Evolutionary conservation across 306 rosid species (phyloP).

Genomic region (Medicago ruthenica): DNA sequence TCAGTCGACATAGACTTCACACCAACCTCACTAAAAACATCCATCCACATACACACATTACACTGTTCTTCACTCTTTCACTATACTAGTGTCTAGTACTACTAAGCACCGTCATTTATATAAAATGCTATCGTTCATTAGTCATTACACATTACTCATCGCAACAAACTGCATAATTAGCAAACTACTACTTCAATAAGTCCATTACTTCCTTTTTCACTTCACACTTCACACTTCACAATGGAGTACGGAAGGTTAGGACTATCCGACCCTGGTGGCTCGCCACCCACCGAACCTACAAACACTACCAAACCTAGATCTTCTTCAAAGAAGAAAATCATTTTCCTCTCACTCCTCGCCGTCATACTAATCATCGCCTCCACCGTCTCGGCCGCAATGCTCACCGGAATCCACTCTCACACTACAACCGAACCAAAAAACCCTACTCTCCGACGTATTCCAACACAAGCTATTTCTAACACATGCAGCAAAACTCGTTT

Average conservation of each 20-base stretch:
- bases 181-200: background rate
- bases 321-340: constrained; percentile 44
- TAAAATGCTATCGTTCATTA: constrained; percentile 32
- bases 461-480: constrained; percentile 75
- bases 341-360: constrained; percentile 55
- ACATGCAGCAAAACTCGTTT: constrained; percentile 70
- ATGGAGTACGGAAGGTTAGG: constrained; percentile 71
- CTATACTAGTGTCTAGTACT: too few species aligned
- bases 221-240: background rate
- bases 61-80: constrained; percentile 1
- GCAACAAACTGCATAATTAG: background rate
- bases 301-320: background rate
- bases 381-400: constrained; percentile 58
- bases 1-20: constrained; percentile 60
- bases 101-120: constrained; percentile 33
- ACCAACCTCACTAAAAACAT: constrained; percentile 41
- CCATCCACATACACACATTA: background rate
- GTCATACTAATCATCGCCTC: constrained; percentile 59
- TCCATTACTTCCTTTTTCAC: background rate
- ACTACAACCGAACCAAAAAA: background rate
- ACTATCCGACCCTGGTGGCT: constrained; percentile 44
- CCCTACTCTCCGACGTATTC: constrained; percentile 46
- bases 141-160: background rate
- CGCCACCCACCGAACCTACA: background rate
- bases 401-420: constrained; percentile 33